Conservation (phyloP, 208 protist species). For the Crithidia bombi region DNA sequence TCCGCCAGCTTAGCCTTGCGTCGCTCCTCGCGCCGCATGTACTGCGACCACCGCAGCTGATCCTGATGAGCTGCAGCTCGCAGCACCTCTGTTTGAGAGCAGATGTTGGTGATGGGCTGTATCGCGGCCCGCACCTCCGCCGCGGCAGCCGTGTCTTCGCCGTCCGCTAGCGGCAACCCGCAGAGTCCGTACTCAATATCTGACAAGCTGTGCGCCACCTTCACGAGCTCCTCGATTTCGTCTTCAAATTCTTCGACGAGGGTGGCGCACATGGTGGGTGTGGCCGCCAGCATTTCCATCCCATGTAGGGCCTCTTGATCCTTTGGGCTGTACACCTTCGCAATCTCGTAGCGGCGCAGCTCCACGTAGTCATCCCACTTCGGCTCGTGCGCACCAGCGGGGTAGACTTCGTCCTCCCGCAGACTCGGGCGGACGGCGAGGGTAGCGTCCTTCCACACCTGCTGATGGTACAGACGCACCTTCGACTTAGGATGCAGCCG, state of each 20-base stretch:
- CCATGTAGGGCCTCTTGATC: slow-evolving; percentile 46
- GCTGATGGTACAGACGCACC: slow-evolving; percentile 60
- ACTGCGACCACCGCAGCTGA: slow-evolving; percentile 47
- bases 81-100: slow-evolving; percentile 37
- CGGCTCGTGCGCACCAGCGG: slow-evolving; percentile 15
- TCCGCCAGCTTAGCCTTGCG: slow-evolving; percentile 1
- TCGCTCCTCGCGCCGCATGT: slow-evolving; percentile 34
- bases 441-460: slow-evolving; percentile 25
- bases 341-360: slow-evolving; percentile 31
- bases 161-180: slow-evolving; percentile 34
- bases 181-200: slow-evolving; percentile 71
- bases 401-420: slow-evolving; percentile 43
- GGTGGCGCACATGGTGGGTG: slow-evolving; percentile 49
- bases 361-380: slow-evolving; percentile 12
- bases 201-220: slow-evolving; percentile 34
- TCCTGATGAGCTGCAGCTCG: slow-evolving; percentile 37
- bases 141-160: background rate
- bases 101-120: slow-evolving; percentile 34
- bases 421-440: slow-evolving; percentile 22
- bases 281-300: slow-evolving; percentile 19
- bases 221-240: slow-evolving; percentile 58
- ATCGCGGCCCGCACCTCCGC: slow-evolving; percentile 23
- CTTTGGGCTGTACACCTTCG: slow-evolving; percentile 50
- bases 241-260: slow-evolving; percentile 77
- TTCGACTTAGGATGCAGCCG: slow-evolving; percentile 63